phyloP scores from a whole-genome alignment of 331 rosid species.

The Pyracantha coccinea region DNA sequence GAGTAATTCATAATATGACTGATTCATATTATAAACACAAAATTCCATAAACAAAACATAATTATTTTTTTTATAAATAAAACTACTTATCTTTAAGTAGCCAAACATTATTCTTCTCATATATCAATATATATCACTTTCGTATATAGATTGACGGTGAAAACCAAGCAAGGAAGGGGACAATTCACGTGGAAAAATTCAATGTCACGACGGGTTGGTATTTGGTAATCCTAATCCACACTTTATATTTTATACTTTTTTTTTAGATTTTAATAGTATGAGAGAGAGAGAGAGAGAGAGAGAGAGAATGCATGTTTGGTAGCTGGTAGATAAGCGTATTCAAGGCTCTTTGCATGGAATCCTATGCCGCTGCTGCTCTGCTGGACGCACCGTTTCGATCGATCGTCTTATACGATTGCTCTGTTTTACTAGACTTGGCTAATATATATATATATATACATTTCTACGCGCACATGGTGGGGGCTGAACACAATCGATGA shows the following conservation, averaged over 20 bases:
- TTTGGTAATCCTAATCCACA: slow-evolving; percentile 46
- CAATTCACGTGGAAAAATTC: slow-evolving; percentile 76
- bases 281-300: no score
- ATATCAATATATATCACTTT: not conserved
- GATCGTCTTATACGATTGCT: no score
- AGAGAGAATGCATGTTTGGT: not conserved
- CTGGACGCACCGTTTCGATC: slow-evolving; percentile 12
- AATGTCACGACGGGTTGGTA: slow-evolving; percentile 31
- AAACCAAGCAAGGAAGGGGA: slow-evolving; percentile 29
- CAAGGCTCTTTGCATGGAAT: slow-evolving; percentile 49
- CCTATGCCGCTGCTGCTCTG: slow-evolving; percentile 29
- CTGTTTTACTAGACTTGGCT: no score
- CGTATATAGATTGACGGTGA: slow-evolving; percentile 42
- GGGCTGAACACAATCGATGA: no score
- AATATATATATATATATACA: no score
- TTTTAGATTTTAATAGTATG: no score
- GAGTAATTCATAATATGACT: no score
- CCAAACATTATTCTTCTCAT: no score
- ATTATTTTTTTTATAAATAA: no score
- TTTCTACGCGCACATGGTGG: no score
- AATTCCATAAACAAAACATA: no score
- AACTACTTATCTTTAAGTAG: rapidly evolving
- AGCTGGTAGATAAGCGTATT: slow-evolving; percentile 31
- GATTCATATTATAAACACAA: no score
- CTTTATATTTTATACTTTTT: not conserved